Conservation (phyloP, 805 yeast genomes). For the Torulaspora franciscae region DNA sequence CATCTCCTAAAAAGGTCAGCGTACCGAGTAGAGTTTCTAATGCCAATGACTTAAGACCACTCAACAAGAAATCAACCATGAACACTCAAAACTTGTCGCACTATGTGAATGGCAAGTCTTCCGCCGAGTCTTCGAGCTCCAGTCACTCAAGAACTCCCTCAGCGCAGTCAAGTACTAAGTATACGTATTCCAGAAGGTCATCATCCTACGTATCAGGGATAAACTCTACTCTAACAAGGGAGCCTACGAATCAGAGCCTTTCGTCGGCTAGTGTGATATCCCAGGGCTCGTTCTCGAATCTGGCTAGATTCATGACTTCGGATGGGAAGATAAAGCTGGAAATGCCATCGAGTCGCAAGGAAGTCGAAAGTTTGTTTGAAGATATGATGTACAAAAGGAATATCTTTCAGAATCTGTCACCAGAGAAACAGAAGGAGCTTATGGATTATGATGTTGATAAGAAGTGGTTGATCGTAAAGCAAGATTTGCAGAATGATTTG, state of each 20-base stretch:
- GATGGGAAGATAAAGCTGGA: constrained; percentile 44
- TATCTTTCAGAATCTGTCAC: constrained; percentile 57
- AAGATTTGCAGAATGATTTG: constrained; percentile 74
- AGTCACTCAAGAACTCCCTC: constrained; percentile 23
- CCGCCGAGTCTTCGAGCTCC: constrained; percentile 8
- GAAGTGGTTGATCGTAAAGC: constrained; percentile 88
- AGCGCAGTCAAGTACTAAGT: constrained; percentile 25
- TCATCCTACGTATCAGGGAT: constrained; percentile 10
- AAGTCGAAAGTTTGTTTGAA: constrained; percentile 67
- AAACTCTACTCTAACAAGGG: constrained; percentile 19
- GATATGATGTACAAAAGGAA: constrained; percentile 82
- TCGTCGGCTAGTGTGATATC: constrained; percentile 28
- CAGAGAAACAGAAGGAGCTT: constrained; percentile 72
- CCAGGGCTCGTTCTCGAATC: constrained; percentile 27
- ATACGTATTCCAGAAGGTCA: constrained; percentile 26
- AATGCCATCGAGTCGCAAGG: constrained; percentile 60
- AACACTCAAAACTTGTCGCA: constrained; percentile 31
- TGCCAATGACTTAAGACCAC: constrained; percentile 20
- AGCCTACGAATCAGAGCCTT: constrained; percentile 26
- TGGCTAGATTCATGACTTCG: constrained; percentile 27
- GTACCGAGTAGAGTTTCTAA: constrained; percentile 19
- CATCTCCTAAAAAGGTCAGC: constrained; percentile 20
- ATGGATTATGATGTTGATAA: constrained; percentile 66
- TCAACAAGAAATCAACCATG: constrained; percentile 28
- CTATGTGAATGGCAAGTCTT: constrained; percentile 21